Percentiles rank a stretch among this genome's conserved stretches.
Conservation (phyloP, 164 flowering plant species). For the Houttuynia cordata region DNA sequence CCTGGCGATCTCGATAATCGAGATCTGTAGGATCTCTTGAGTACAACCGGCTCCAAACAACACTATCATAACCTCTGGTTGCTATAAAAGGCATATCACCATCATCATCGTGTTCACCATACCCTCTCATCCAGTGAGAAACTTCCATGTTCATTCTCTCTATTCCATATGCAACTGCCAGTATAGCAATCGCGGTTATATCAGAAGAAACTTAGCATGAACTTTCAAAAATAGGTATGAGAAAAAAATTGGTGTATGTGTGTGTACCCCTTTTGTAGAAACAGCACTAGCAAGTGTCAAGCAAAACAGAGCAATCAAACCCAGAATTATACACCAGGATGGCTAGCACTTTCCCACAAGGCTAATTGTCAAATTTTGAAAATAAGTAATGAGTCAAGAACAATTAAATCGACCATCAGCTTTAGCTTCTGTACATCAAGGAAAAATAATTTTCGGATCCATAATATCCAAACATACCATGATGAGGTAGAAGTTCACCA, state of each 20-base stretch:
- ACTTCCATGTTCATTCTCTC: conserved; percentile 85
- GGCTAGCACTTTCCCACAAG: too few relatives aligned
- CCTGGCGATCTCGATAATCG: conserved; percentile 53
- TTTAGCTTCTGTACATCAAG: not conserved
- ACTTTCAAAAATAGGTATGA: too few relatives aligned
- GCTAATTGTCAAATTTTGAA: too few relatives aligned
- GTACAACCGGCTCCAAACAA: conserved; percentile 92
- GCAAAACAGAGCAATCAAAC: too few relatives aligned
- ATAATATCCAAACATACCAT: conserved; percentile 39
- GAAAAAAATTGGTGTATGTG: too few relatives aligned
- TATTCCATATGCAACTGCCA: conserved; percentile 72
- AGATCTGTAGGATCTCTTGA: conserved; percentile 55
- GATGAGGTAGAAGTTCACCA: conserved; percentile 97
- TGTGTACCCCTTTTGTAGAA: too few relatives aligned
- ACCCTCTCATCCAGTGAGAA: conserved; percentile 78
- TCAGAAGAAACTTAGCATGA: too few relatives aligned
- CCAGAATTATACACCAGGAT: too few relatives aligned
- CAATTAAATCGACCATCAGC: not conserved
- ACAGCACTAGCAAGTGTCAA: too few relatives aligned
- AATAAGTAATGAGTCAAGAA: not conserved
- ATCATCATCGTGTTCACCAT: conserved; percentile 22
- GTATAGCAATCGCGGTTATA: conserved; percentile 1
- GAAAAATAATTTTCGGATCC: not conserved
- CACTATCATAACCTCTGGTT: conserved; percentile 89
- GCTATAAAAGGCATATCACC: conserved; percentile 65